Base-by-base conservation (phyloP, 257 asterid genomes). In the Solanum infundibuliforme region DNA sequence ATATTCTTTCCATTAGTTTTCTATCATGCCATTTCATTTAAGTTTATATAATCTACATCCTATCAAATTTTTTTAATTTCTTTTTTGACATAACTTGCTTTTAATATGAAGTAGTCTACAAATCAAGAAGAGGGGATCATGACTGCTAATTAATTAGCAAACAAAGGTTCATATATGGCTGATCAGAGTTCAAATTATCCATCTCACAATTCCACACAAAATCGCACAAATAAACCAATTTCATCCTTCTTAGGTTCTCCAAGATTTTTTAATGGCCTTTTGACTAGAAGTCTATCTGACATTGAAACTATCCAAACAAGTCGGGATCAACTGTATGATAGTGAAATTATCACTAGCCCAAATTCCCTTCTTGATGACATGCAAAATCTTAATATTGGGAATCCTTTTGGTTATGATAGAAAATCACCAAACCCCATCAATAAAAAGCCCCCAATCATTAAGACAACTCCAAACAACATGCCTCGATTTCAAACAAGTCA, bases 201-300 rank as follows among this genome's bases (percentile, higher is more conserved):
- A 60, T 90, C 96, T 62, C 91, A 93, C 35, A 85, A 90, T 27
- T 2, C 7, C 85, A 46, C 18, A n/a, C 90, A 76, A 89, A 91
- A 89, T 43, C 92, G 95, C 43, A 77, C 90, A 34, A 88, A 92
- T 5, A 85, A 85, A 38, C 92, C 96, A 14, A 85, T 92, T 36
- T 92, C 98, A 81, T 93, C 96, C 41, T 92, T 93, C 82, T 89
- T 96, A 86, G 89, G 90, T 83, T 94, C 99, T 5, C 98, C 98
- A 43, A 93, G 95, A 12, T 87, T 95, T 81, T 92, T 95, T 89
- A 91, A 88, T 90, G 96, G 94, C 3, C 89, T 94, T 38, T 90
- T 94, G 87, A n/a, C 92, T 0, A 93, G 93, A 88, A 89, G 71
- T 21, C 69, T 86, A 12, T 86, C 90, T 23, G 96, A 94, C 14